Base-by-base conservation (phyloP, 805 yeast species). In the Ogataea philodendri region DNA sequence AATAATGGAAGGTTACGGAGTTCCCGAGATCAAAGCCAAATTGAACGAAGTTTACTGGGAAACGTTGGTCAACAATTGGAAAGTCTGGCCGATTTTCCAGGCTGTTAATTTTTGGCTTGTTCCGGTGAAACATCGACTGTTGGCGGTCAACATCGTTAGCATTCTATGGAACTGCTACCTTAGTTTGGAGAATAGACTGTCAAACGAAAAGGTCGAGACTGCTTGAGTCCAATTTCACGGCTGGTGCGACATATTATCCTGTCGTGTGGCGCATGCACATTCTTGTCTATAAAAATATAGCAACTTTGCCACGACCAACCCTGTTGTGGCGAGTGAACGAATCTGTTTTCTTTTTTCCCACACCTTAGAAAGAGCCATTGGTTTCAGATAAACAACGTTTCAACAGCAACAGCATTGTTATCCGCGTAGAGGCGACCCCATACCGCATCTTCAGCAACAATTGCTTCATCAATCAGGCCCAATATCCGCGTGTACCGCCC, bases 31-130 rank as follows among this genome's bases (percentile, higher is more conserved):
- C 10, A 52, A 57, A 34, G 30, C 46, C 5, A 79, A 74, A 44
- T 49, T 81, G 15, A 30, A 60, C 3, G 60, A 66, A 10, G 76
- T 79, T 41, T 77, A 77, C 75, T 63, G 78, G 79, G 69, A 72
- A 4, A 88, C 96, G 0, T 60, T 89, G 26, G 56, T 66, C 21
- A 69, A 84, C 11, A 89, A 88, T 57, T 87, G 95, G 89, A 54
- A 69, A 33, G 82, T 90, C 9, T 93, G 97, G 98, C 97, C 97
- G 0, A 60, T 76, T 0, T 84, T 93, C 44, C 97, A 93, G 61
- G 52, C 78, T 36, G 45, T 81, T 43, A 93, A 90, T 61, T 86
- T 90, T 53, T 70, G 78, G 29, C 51, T 84, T 6, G 72, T 87
- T 3, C 97, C 97, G 0, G 72, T 78, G 6, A 78, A 78, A 27